Evolutionary conservation across 352 stramenopile species (phyloP), one percentile per base, ranked within the genome.

Genomic region (Elongisporangium undulatum): DNA sequence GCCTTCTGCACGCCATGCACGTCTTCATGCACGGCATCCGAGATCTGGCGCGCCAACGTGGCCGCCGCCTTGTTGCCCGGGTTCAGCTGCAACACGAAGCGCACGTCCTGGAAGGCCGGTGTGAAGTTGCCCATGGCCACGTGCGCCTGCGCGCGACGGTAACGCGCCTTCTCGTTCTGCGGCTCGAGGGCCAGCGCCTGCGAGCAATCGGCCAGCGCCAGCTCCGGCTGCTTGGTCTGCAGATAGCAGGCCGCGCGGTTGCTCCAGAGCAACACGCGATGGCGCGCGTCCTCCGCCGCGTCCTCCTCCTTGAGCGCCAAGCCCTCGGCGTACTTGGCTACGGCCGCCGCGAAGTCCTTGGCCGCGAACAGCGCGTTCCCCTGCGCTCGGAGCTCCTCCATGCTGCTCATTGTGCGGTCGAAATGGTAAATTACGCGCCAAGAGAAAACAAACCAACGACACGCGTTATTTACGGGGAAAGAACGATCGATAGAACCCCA

Each of bases 1-100:
- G 82, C 82, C 62, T 95, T 95, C 23, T 88, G 81, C n/a, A 92
- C 71, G 8, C 85, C 85, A 56, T 91, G 75, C 1, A 86, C 69
- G 53, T 94, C 85, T 16, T 89, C 72, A n/a, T 81, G 69, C 17
- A 90, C 79, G 1, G 68, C 59, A 45, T 94, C 83, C 49, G 90
- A 84, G 68, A 95, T 91, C 70, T 82, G 84, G 24, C 82, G 71
- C 56, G 82, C 80, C 55, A 95, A 64, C 24, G 75, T 69, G 29
- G 82, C 67, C 2, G 84, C 85, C 4, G 82, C 71, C 58, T 95
- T 92, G 75, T 95, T 95, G 19, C 20, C 74, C 5, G 83, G 80
- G 55, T 86, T 75, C 23, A 83, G 61, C 53, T 89, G 83, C 67
- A 95, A 63, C 63, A 93, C 80, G 41, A 85, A 59, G 8, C 76